These are phyloP conservation scores for Letharia lupina DNA, from an alignment of 495 filamentous ascomycete species.

Conservation along the genomic window DNA sequence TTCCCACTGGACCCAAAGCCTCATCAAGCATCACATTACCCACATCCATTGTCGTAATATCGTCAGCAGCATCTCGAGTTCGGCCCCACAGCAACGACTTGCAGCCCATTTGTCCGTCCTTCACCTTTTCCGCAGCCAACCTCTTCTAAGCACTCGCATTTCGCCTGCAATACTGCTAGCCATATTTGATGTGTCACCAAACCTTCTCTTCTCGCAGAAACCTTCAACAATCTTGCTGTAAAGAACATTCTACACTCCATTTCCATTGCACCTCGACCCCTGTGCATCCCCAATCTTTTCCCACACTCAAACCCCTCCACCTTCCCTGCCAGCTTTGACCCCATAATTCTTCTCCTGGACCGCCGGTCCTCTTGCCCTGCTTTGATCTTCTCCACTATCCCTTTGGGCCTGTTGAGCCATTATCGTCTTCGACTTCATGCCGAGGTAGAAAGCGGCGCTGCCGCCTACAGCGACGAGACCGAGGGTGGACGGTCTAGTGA, in stretches of 20 bases:
- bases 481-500: conserved; percentile 18
- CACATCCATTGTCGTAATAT: background rate
- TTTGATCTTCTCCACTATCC: background rate
- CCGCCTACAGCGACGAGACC: conserved; percentile 18
- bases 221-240: background rate
- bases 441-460: conserved; percentile 24
- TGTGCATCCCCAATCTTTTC: background rate
- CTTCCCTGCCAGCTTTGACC: conserved; percentile 13
- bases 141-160: background rate
- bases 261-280: background rate
- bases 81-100: background rate
- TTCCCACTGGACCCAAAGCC: background rate
- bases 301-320: conserved; percentile 6
- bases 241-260: no score
- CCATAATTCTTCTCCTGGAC: background rate
- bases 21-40: background rate
- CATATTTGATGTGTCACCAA: background rate
- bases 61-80: background rate
- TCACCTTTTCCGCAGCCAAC: background rate
- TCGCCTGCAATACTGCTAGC: background rate
- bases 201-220: background rate
- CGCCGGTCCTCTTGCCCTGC: background rate
- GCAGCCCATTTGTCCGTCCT: background rate
- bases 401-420: conserved; percentile 1
- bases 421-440: conserved; percentile 23